Evolutionary conservation across 345 rosid species (phyloP).

Genomic region (Cochlearia excelsa): DNA sequence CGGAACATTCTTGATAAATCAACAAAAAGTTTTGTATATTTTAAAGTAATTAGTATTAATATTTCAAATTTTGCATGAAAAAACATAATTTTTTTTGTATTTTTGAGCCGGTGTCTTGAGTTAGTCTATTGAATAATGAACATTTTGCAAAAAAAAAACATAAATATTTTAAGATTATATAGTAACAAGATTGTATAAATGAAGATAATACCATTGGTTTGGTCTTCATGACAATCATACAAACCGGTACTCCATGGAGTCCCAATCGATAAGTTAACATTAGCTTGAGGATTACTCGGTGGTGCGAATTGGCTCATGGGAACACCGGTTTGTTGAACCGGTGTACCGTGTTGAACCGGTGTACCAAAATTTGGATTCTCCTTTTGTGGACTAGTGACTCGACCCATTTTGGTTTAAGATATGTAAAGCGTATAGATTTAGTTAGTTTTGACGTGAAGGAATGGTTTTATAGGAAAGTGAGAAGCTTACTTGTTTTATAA

Average conservation of each 20-base stretch:
- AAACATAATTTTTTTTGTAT: not conserved
- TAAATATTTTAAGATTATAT: too few species aligned
- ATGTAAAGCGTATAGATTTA: slow-evolving; percentile 13
- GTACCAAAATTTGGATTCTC: slow-evolving; percentile 20
- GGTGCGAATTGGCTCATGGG: slow-evolving; percentile 23
- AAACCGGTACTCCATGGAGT: slow-evolving; percentile 45
- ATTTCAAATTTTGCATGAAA: not conserved
- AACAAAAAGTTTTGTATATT: too few species aligned
- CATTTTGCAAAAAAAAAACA: too few species aligned
- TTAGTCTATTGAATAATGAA: too few species aligned
- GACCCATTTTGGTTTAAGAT: slow-evolving; percentile 27
- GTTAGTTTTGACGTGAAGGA: slow-evolving; percentile 14
- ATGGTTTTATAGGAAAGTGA: slow-evolving; percentile 22
- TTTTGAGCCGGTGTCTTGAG: too few species aligned
- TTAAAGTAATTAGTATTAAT: too few species aligned
- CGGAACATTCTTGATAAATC: too few species aligned
- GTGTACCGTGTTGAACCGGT: slow-evolving; percentile 26
- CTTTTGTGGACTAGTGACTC: slow-evolving; percentile 21
- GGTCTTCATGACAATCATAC: slow-evolving; percentile 43
- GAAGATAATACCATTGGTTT: slow-evolving; percentile 38
- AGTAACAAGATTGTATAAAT: not conserved
- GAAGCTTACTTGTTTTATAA: not conserved
- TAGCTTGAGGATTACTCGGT: slow-evolving; percentile 31
- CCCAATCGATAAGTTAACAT: slow-evolving; percentile 31
- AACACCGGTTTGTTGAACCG: slow-evolving; percentile 25